A percentile compares a stretch with the other conserved stretches of the same genome.
phyloP scores from a whole-genome alignment of 2,329 filamentous ascomycete genomes.

The Talaromyces sp. region DNA sequence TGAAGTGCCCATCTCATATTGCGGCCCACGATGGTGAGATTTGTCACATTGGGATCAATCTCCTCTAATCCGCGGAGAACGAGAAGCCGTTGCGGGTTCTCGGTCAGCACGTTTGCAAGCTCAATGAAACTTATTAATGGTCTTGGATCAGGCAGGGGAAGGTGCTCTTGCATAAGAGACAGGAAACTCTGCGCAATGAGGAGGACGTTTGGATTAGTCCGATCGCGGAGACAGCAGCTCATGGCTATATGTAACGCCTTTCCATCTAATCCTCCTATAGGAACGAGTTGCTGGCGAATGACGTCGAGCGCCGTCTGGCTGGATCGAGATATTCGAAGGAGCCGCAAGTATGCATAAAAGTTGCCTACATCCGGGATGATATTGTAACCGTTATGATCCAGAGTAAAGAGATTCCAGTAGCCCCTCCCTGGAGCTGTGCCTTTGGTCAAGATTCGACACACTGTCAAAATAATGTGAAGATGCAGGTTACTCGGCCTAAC shows the following conservation, averaged over 20 bases:
- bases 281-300: conserved; percentile 53
- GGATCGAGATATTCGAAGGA: conserved; percentile 63
- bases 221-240: conserved; percentile 69
- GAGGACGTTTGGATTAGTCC: conserved; percentile 68
- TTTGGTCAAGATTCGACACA: conserved; percentile 56
- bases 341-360: conserved; percentile 63
- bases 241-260: conserved; percentile 70
- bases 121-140: conserved; percentile 31
- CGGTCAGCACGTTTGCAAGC: conserved; percentile 26
- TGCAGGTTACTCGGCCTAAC: conserved; percentile 51
- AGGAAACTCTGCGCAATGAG: conserved; percentile 63
- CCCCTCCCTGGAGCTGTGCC: conserved; percentile 60
- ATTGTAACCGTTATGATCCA: conserved; percentile 43
- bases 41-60: conserved; percentile 19
- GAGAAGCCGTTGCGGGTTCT: conserved; percentile 30
- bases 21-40: conserved; percentile 26
- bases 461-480: conserved; percentile 66
- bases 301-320: conserved; percentile 60
- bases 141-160: conserved; percentile 30
- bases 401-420: conserved; percentile 75
- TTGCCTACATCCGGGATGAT: conserved; percentile 70
- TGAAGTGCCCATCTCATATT: conserved; percentile 28
- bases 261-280: conserved; percentile 40
- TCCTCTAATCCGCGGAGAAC: conserved; percentile 27
- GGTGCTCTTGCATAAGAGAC: conserved; percentile 53